Evolutionary conservation across 1,284 basidiomycete species (phyloP).

Genomic region (Uromyces viciae-fabae): DNA sequence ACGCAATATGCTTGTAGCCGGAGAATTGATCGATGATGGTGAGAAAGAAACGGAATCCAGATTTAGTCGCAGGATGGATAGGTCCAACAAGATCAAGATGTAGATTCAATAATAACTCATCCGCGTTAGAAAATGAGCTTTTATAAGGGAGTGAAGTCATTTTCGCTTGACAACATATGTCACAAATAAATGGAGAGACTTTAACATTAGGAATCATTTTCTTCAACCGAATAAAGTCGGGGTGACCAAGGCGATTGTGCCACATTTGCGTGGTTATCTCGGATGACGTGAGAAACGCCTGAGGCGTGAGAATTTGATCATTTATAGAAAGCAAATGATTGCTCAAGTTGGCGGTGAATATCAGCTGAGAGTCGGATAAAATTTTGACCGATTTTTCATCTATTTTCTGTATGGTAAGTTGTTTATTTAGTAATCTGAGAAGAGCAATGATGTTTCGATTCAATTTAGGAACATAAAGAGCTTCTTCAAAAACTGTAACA

Average conservation of each 20-base stretch:
- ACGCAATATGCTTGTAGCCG: neutral
- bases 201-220: neutral
- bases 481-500: too few species aligned
- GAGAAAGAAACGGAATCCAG: neutral
- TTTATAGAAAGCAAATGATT: too few species aligned
- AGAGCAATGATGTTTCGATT: too few species aligned
- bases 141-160: neutral
- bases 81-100: slow-evolving; percentile 4
- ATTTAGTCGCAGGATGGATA: neutral
- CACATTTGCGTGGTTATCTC: too few species aligned
- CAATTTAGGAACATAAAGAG: too few species aligned
- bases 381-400: too few species aligned
- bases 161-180: neutral
- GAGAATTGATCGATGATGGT: neutral
- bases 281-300: too few species aligned
- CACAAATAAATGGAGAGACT: neutral
- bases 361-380: too few species aligned
- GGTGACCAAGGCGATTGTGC: neutral
- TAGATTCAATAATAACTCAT: neutral
- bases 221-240: neutral
- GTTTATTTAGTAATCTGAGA: too few species aligned
- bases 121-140: neutral
- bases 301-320: too few species aligned
- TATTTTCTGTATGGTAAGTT: too few species aligned
- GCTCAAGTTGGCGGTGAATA: too few species aligned